Percentiles rank a stretch among this genome's conserved stretches.
Conservation (phyloP, 305 asterid genomes). For the Fraxinus baroniana region DNA sequence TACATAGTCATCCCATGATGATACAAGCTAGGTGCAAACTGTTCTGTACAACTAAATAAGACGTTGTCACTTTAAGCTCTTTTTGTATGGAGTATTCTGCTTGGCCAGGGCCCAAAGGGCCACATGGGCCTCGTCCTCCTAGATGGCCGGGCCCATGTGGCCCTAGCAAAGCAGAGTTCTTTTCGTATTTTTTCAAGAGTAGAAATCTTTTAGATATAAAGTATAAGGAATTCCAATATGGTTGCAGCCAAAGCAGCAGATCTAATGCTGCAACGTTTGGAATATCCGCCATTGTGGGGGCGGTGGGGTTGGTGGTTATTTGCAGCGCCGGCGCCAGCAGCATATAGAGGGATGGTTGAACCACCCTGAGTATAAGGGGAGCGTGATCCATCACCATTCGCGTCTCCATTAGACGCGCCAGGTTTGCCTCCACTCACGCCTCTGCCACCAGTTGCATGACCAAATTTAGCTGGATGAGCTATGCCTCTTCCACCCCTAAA, state of each 20-base stretch:
- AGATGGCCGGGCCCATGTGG: too few species aligned
- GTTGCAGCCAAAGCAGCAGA: constrained; percentile 1
- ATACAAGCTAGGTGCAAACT: not conserved
- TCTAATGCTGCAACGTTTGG: not conserved
- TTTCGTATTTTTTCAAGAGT: not conserved
- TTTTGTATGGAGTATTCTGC: too few species aligned
- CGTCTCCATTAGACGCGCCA: not conserved
- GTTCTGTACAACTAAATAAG: not conserved
- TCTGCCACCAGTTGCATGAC: constrained; percentile 13
- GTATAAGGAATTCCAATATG: constrained; percentile 9
- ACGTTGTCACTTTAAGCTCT: not conserved
- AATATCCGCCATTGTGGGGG: constrained; percentile 23
- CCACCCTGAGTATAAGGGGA: not conserved
- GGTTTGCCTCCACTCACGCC: constrained; percentile 1
- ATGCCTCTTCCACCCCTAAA: not conserved
- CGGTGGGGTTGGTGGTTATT: constrained; percentile 19
- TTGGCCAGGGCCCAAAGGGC: too few species aligned
- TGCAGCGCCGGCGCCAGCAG: constrained; percentile 26
- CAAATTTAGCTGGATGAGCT: constrained; percentile 17
- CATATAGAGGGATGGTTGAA: constrained; percentile 21
- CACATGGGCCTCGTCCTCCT: too few species aligned
- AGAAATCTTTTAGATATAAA: not conserved
- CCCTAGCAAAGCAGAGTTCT: too few species aligned
- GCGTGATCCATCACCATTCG: not conserved
- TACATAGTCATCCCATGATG: not conserved